Evolutionary conservation across 1,284 basidiomycete genomes (phyloP), one percentile per base, ranked within the genome.

Genomic region (Lentinula novae-zelandiae): DNA sequence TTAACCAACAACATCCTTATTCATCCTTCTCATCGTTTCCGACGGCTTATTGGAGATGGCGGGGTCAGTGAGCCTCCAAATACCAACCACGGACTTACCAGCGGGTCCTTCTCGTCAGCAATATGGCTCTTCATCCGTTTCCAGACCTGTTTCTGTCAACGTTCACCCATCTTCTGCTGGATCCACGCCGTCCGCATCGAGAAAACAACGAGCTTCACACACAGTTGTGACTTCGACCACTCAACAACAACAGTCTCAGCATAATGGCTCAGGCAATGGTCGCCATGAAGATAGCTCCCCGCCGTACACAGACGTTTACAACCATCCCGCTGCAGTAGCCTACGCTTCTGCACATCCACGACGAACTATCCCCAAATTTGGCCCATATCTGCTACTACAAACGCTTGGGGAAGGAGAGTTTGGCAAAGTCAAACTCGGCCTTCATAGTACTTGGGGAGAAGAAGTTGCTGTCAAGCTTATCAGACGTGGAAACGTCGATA

Each of bases 391-490:
- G n/a, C 83, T 98, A 48, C 78, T 98, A 10, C 95, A 97, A 74
- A 98, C 95, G 0, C 82, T 98, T 10, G 96, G 97, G 51, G 96
- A 99, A 75, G 97, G 97, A 68, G 97, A 99, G 79, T 99, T 99
- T 72, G 97, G 96, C 60, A 99, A 99, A 74, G 96, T 99, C 77
- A 99, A 99, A 74, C 86, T 99, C 31, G 97, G 97, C 8, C 82
- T 99, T 52, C 96, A 99, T 73, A 83, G 82, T 65, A 89, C 93
- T 65, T 98, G 92, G 87, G 96, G 95, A 33, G 96, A 98, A 73
- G 96, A 99, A 73, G 96, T 98, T n/a, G 97, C 97, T 13, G 95
- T 99, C 73, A 99, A 99, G 80, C 83, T 99, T 65, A 98, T 99
- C 70, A 87, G 96, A 63, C 80, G 95, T 53, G 95, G 95, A 38